Base-by-base conservation (phyloP, 2,329 filamentous ascomycete species). In the Escovopsis sp. region DNA sequence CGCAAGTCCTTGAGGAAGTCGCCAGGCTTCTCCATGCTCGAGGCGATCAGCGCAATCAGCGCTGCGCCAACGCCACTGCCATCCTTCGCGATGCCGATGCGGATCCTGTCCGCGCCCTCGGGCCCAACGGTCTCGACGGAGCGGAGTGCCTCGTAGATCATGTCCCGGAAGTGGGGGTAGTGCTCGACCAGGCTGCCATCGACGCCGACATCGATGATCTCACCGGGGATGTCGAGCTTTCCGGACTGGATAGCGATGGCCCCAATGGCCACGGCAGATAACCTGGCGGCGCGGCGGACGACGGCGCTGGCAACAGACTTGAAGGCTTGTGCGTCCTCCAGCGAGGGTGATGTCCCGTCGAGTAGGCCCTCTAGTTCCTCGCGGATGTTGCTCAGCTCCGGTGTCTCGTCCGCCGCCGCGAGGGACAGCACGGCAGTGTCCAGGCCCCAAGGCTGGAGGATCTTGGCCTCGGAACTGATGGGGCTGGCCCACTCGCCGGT, bases 81-180 rank as follows among this genome's bases (percentile, higher is more conserved):
- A 54, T 98, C 90, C 67, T 94, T 94, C 42, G 90, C 90, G 50
- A 96, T 90, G 16, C 88, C 90, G 50, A 98, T 94, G 38, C 85
- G 72, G 44, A 98, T 82, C 59, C 77, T 82, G 61, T 82, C 79
- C 44, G 92, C 86, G 10, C 87, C 86, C 38, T 70, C 64, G 31
- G 66, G 61, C 4, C 88, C 88, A 48, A 96, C 81, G 41, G 79
- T 75, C 13, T 84, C 70, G 35, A 94, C 75, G 37, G 73, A 75
- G 34, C 76, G 64, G 39, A 96, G 66, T 6, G 83, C 83, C 52
- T 93, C 82, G 42, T 87, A 73, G 42, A 96, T 80, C 64, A 90
- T 81, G 38, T 81, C 78, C 44, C 90, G 77, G 61, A 94, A 98
- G 51, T 77, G 78, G 8, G 90, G 90, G 57, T 96, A 96, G 61